Base-by-base conservation (phyloP, 2,329 filamentous ascomycete genomes). In the Tolypocladium paradoxum region DNA sequence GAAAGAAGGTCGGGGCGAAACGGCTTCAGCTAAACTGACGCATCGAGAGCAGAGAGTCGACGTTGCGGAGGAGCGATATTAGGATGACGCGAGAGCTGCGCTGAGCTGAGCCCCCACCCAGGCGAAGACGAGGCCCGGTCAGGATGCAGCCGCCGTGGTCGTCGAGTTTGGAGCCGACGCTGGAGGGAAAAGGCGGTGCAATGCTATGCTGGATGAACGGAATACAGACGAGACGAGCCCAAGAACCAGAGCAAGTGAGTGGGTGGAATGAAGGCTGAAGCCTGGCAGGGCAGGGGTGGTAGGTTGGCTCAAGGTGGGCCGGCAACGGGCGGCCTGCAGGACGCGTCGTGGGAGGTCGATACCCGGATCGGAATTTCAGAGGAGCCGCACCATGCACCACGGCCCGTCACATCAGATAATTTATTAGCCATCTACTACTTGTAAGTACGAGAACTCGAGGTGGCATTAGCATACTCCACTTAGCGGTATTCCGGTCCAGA, bases 311-410 rank as follows among this genome's bases (percentile, higher is more conserved):
- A 8, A 24, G 51, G 49, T 56, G 54, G 50, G 56, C 43, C 33
- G 43, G 43, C 43, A 27, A 45, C 18, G n/a, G n/a, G n/a, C n/a
- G n/a, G n/a, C n/a, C n/a, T n/a, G n/a, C n/a, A n/a, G n/a, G n/a
- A n/a, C 24, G 48, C 34, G n/a, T 24, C 47, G 35, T n/a, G n/a
- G 16, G 31, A 14, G 11, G 31, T 6, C 16, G 43, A 29, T 18
- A n/a, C 18, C 14, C 43, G 61, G 58, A 60, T 57, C 63, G 64
- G 64, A 66, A 62, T 65, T 64, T 64, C 57, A 64, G 53, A 64
- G 59, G 55, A 53, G 60, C 64, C 63, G n/a, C n/a, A n/a, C n/a
- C n/a, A n/a, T n/a, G 63, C 36, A n/a, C n/a, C n/a, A n/a, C n/a
- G n/a, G n/a, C n/a, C n/a, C n/a, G n/a, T n/a, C n/a, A n/a, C n/a